Conservation (phyloP, 139 green algal genomes). For the Chlamydomonas sp. region DNA sequence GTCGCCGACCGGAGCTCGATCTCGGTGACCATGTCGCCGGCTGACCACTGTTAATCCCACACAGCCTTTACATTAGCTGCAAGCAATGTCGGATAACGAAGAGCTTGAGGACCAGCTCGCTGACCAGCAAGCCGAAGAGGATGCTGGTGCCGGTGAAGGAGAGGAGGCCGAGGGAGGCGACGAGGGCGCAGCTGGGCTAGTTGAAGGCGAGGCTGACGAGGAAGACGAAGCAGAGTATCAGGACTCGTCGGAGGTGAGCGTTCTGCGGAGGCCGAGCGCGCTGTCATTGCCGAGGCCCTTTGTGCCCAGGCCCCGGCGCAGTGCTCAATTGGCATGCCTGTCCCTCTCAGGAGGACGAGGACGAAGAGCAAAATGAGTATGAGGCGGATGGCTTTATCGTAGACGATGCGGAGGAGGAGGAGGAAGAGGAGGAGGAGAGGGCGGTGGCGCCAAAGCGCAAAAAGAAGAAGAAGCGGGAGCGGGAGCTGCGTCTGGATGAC, state of each 20-base stretch:
- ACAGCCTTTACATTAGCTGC: not conserved
- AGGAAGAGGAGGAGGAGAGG: slow-evolving; percentile 17
- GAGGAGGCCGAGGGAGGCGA: not conserved
- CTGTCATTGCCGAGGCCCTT: too few species aligned
- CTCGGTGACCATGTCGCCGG: not conserved
- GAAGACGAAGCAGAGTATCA: slow-evolving; percentile 37
- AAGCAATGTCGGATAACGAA: slow-evolving; percentile 20
- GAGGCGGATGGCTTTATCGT: slow-evolving; percentile 37
- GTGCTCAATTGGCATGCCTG: not conserved
- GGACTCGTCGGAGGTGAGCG: slow-evolving; percentile 18
- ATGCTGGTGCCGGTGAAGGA: not conserved
- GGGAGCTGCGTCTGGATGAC: slow-evolving; percentile 82
- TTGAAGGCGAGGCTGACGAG: slow-evolving; percentile 33
- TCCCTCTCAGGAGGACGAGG: slow-evolving; percentile 46
- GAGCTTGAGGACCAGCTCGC: slow-evolving; percentile 14
- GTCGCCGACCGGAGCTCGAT: too few species aligned
- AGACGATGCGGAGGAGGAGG: slow-evolving; percentile 36
- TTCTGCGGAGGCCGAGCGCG: too few species aligned
- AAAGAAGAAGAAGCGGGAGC: slow-evolving; percentile 58
- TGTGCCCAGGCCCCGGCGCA: not conserved
- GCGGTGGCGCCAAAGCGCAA: not conserved
- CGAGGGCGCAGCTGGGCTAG: slow-evolving; percentile 11
- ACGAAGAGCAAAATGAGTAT: slow-evolving; percentile 55
- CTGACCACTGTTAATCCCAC: not conserved
- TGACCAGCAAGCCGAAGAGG: not conserved